Conservation (phyloP, 2,329 filamentous ascomycete genomes). For the Ophiocordyceps camponoti-saundersi region DNA sequence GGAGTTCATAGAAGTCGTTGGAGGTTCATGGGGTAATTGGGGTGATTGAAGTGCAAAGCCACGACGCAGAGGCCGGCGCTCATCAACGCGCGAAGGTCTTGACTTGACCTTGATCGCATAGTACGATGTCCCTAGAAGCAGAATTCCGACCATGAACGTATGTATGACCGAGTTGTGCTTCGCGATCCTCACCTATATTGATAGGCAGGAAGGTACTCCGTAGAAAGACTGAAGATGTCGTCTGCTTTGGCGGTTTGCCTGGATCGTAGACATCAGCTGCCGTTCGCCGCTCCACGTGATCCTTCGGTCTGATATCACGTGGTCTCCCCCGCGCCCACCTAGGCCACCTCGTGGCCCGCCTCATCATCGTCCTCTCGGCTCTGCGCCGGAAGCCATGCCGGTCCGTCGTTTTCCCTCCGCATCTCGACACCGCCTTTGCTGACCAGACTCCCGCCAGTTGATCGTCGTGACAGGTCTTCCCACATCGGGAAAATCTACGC, state of each 20-base stretch:
- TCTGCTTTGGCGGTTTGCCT: too few relatives aligned
- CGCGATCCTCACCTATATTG: too few relatives aligned
- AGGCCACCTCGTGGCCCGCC: background rate
- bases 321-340: background rate
- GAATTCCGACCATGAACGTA: too few relatives aligned
- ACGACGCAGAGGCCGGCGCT: too few relatives aligned
- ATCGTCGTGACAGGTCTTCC: conserved; percentile 51
- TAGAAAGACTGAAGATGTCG: too few relatives aligned
- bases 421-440: background rate
- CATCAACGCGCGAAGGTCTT: too few relatives aligned
- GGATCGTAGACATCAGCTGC: too few relatives aligned
- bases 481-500: conserved; percentile 51
- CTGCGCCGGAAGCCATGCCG: conserved; percentile 3
- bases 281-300: background rate
- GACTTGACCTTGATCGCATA: too few relatives aligned
- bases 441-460: conserved; percentile 24
- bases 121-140: too few relatives aligned
- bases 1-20: background rate
- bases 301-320: background rate
- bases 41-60: too few relatives aligned
- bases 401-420: background rate
- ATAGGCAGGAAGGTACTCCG: too few relatives aligned
- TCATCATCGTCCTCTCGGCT: background rate
- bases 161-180: too few relatives aligned
- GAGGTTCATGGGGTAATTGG: background rate